These are phyloP conservation scores for Daldinia grandis DNA, from an alignment of 495 filamentous ascomycete genomes.

Conservation along the genomic window DNA sequence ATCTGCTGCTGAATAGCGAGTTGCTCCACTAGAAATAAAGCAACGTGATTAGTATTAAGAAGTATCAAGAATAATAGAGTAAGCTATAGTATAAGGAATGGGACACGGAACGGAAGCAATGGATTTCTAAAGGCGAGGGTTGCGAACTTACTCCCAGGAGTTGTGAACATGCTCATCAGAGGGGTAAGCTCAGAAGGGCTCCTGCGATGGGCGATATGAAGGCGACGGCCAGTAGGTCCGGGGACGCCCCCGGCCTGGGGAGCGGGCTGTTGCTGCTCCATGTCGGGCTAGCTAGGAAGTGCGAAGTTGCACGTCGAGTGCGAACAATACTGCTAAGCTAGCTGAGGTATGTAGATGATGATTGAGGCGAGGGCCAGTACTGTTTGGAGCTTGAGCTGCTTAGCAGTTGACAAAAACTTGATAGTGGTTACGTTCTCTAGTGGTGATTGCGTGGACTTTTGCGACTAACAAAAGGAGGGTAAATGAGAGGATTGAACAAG, in stretches of 20 bases:
- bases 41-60: conserved; percentile 39
- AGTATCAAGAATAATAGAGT: conserved; percentile 14
- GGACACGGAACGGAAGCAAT: conserved; percentile 8
- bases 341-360: conserved; percentile 27
- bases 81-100: background rate
- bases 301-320: conserved; percentile 60
- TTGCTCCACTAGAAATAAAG: conserved; percentile 82
- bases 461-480: conserved; percentile 54
- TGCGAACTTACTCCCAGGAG: conserved; percentile 61
- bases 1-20: conserved; percentile 98
- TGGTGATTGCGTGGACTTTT: conserved; percentile 47
- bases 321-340: conserved; percentile 39
- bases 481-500: conserved; percentile 58
- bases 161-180: conserved; percentile 89
- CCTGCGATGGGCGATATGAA: conserved; percentile 96
- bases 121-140: conserved; percentile 7
- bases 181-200: conserved; percentile 98
- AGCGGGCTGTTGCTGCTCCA: conserved; percentile 80
- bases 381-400: conserved; percentile 29
- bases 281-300: conserved; percentile 51
- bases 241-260: conserved; percentile 69
- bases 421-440: conserved; percentile 33
- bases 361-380: conserved; percentile 36
- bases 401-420: conserved; percentile 31
- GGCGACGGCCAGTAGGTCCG: conserved; percentile 85